Evolutionary conservation across 345 rosid species (phyloP), one percentile per base, ranked within the genome.

Genomic region (Citrus inodora): DNA sequence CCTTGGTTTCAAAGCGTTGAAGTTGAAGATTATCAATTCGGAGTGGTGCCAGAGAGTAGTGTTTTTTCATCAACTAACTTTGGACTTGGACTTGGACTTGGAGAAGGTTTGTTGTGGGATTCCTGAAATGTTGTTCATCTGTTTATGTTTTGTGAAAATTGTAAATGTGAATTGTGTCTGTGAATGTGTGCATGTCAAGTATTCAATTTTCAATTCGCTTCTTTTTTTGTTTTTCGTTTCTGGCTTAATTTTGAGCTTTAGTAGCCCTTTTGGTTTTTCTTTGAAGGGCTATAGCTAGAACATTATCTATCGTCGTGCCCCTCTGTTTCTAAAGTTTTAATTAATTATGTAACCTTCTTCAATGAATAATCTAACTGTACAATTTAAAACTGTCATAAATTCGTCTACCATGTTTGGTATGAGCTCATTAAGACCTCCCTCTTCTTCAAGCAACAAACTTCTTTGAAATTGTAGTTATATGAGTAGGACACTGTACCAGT

Each of bases 1-100:
- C 90, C 89, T 0, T 89, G 89, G 87, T 82, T 84, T 7, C 86
- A 87, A 66, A 73, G 70, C 62, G 74, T 70, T 71, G 90, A 87
- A 62, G 74, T 70, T 71, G 90, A 89, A 61, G 88, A 82, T 30
- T 83, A 76, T 62, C 65, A 72, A 27, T 68, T 32, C 10, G 70
- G 48, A 22, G 27, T 9, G 55, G 16, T 73, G 27, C 79, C 76
- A 61, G 80, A 76, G 55, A 77, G 8, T 17, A 19, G 30, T 38
- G 17, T 70, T 42, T 42, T 78, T 28, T 9, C 62, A 46, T 74
- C 24, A 74, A 83, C 17, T 80, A 46, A 11, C 51, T 46, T 3
- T 46, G 51, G 48, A 42, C 51, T 82, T 11, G 83, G 76, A 51
- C 13, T 3, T 46, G 51, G 48, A 42, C 51, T 82, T 11, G 83